Conservation (phyloP, 805 yeast genomes). For the Starmerella etchellsii region DNA sequence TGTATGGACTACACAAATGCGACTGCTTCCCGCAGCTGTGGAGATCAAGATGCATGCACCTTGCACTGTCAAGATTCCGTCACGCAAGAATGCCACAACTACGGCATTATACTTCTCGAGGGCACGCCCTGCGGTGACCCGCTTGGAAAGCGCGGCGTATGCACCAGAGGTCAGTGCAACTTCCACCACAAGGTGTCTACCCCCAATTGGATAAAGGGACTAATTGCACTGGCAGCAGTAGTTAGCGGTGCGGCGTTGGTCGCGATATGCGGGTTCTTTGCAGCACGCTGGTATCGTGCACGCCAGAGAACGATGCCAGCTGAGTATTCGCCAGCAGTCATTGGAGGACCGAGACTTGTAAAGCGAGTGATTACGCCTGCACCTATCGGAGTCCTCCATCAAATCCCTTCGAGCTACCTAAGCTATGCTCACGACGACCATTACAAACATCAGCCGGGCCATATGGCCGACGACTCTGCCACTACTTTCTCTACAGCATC, state of each 20-base stretch:
- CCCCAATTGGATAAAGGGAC: not conserved
- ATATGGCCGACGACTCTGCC: too few relatives aligned
- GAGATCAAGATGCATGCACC: slow-evolving; percentile 1
- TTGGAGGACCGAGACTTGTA: not conserved
- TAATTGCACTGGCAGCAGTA: not conserved
- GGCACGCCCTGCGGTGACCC: slow-evolving; percentile 6
- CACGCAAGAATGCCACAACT: slow-evolving; percentile 1
- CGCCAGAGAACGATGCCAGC: too few relatives aligned
- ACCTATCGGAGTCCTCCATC: not conserved
- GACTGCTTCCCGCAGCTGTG: slow-evolving; percentile 1
- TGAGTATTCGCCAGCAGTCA: too few relatives aligned
- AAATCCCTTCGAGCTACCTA: not conserved
- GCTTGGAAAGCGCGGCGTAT: not conserved
- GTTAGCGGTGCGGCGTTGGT: not conserved
- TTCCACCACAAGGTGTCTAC: too few relatives aligned
- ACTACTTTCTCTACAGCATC: too few relatives aligned
- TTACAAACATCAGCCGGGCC: too few relatives aligned
- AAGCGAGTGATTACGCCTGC: not conserved
- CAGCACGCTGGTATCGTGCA: too few relatives aligned
- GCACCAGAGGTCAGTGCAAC: not conserved
- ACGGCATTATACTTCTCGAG: not conserved
- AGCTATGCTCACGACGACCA: too few relatives aligned
- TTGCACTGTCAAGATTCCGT: slow-evolving; percentile 3
- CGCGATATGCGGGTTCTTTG: not conserved
- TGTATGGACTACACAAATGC: slow-evolving; percentile 4